Conservation (phyloP, 1,284 basidiomycete species). For the Tilletia indica region DNA sequence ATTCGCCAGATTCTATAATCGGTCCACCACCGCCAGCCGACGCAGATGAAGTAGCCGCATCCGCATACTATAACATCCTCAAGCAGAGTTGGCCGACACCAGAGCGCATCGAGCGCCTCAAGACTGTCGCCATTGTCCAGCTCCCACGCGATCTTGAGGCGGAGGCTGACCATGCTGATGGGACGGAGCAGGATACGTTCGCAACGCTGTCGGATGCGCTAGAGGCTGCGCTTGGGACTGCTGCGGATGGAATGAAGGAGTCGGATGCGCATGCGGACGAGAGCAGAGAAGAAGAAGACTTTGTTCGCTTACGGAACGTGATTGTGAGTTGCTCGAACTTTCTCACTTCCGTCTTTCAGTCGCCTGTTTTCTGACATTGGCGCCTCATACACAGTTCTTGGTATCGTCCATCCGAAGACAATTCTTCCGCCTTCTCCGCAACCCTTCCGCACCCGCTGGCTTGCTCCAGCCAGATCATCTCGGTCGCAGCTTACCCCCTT, state of each 20-base stretch:
- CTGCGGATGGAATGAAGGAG: neutral
- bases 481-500: neutral
- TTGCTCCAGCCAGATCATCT: neutral
- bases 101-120: conserved; percentile 12
- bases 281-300: conserved; percentile 16
- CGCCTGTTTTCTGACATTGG: neutral
- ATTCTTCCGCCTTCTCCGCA: conserved; percentile 7
- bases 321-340: conserved; percentile 1
- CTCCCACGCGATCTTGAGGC: conserved; percentile 12
- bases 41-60: neutral
- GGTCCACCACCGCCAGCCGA: neutral
- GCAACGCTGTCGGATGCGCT: conserved; percentile 3
- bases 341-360: no score
- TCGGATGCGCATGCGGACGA: neutral
- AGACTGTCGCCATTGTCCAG: conserved; percentile 7
- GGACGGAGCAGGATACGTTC: neutral
- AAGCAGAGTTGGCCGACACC: neutral
- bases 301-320: conserved; percentile 14
- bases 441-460: neutral
- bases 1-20: neutral
- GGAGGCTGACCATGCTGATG: conserved; percentile 5
- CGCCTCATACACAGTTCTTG: neutral
- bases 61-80: neutral
- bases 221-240: neutral
- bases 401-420: conserved; percentile 9